Evolutionary conservation across 2,329 filamentous ascomycete species (phyloP).

Genomic region (Chrysosporium keratinophilum): DNA sequence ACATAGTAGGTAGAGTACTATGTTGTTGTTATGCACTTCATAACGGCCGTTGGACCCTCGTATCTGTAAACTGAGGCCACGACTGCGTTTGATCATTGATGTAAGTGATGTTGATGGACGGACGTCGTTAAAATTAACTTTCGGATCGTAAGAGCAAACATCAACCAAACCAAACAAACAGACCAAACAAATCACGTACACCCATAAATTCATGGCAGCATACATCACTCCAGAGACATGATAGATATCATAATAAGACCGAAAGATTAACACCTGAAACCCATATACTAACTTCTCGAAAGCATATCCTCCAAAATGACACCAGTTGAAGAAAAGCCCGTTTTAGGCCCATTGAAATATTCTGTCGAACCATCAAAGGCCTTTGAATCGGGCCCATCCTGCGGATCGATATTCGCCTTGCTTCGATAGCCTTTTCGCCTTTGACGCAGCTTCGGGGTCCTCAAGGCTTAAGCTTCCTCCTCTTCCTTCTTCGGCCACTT

Average conservation of each 20-base stretch:
- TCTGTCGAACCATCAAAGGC: slow-evolving; percentile 23
- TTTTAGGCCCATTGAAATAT: background rate
- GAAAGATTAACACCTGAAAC: background rate
- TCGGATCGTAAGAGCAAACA: background rate
- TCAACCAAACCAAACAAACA: background rate
- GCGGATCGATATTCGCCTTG: slow-evolving; percentile 27
- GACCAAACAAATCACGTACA: background rate
- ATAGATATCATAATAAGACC: background rate
- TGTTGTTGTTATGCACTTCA: no score
- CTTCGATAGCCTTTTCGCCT: background rate
- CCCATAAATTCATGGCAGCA: background rate
- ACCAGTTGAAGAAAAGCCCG: background rate
- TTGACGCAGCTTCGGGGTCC: background rate
- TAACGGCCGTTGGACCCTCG: no score
- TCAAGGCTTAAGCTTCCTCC: slow-evolving; percentile 17
- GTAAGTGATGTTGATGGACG: no score
- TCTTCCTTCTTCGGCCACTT: slow-evolving; percentile 39
- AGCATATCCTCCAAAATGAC: background rate
- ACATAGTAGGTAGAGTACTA: no score
- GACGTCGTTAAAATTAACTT: no score
- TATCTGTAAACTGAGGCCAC: no score
- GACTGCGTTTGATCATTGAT: no score
- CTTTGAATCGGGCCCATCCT: slow-evolving; percentile 40
- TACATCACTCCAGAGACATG: background rate
- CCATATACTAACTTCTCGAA: background rate